Evolutionary conservation across 305 asterid species (phyloP).

Genomic region (Nicotiana rustica): DNA sequence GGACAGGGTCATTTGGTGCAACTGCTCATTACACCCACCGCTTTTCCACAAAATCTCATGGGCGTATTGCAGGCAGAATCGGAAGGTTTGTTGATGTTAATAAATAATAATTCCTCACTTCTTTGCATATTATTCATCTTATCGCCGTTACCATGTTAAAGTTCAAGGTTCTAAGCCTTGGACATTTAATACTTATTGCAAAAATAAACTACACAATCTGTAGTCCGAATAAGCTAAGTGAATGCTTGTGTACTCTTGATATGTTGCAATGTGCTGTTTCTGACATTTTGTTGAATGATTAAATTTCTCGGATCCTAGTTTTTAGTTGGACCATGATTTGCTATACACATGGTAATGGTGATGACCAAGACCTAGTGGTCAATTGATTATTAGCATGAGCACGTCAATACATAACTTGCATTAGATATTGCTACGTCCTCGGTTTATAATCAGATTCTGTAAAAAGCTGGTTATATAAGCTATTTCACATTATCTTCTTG

Average conservation of each 20-base stretch:
- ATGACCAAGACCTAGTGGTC: constrained; percentile 1
- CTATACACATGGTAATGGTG: constrained; percentile 27
- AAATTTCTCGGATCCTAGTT: not conserved
- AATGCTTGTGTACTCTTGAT: not conserved
- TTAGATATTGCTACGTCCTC: not conserved
- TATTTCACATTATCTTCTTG: constrained; percentile 19
- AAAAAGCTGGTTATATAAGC: not conserved
- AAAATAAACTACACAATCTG: constrained; percentile 2
- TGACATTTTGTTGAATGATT: constrained; percentile 29
- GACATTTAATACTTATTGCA: not conserved
- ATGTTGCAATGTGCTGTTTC: not conserved
- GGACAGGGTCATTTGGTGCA: constrained; percentile 79
- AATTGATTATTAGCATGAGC: not conserved
- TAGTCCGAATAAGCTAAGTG: constrained; percentile 1
- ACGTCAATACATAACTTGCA: constrained; percentile 16
- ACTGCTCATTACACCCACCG: constrained; percentile 73
- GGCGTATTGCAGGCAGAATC: constrained; percentile 78
- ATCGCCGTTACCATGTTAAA: not conserved
- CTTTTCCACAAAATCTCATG: constrained; percentile 91
- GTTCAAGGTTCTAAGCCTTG: constrained; percentile 2
- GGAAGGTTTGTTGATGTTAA: constrained; percentile 69
- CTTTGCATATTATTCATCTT: not conserved
- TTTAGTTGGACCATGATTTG: not conserved
- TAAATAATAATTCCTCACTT: not conserved
- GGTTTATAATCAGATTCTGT: not conserved